Base-by-base conservation (phyloP, 768 basidiomycete species). In the Podaxis sp. region DNA sequence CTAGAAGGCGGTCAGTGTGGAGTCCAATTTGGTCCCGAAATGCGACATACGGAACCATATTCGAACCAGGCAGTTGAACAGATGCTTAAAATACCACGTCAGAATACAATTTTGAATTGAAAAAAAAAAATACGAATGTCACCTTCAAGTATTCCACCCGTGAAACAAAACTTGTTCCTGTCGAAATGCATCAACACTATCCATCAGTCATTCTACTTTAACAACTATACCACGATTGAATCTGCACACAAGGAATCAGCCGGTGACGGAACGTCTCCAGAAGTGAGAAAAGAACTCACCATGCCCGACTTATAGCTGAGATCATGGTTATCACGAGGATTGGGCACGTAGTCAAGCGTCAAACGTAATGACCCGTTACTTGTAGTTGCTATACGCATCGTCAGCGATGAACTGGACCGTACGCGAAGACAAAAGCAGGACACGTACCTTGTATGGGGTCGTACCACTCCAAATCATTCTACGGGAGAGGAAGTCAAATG, bases 81-180 rank as follows among this genome's bases (percentile, higher is more conserved):
- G 80, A 83, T 2, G 89, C 85, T 65, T 24, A n/a, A 49, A 57
- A 8, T n/a, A 29, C 15, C 24, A n/a, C 19, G 37, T 55, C 38
- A 50, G 38, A 43, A 22, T 19, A 7, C 13, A 24, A 29, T 29
- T 6, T 29, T 8, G 15, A n/a, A 2, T 22, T 22, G 4, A 22
- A n/a, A 25, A 25, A 25, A 25, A 24, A 13, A 22, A n/a, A 55
- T 17, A 5, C 33, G 4, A 25, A 24, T 25, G 8, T 4, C 52
- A 62, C 60, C 55, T 75, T 97, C 97, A 61, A 98, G 78, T 70
- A 95, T 94, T 2, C 93, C 94, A 0, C 93, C 94, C 15, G 88
- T 96, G 76, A 95, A 97, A 76, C 96, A 98, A 59, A 97, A 75
- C 75, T 97, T 93, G 76, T 97, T 96, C 95, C 96, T 97, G 12